phyloP scores from a whole-genome alignment of 2,329 filamentous ascomycete species.

The Colletotrichum cereale region DNA sequence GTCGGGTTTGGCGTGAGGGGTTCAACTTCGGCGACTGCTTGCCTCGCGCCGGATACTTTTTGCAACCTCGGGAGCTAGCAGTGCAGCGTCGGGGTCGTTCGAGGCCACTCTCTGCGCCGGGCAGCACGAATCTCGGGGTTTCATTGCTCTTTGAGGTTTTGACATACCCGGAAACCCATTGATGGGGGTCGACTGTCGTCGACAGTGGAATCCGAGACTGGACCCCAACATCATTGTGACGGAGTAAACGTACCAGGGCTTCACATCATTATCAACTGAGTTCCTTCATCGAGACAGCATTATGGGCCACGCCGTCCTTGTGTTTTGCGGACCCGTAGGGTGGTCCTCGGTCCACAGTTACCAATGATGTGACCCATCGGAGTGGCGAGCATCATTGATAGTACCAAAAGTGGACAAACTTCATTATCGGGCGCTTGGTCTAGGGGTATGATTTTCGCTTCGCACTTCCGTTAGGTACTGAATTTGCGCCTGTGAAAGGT shows the following conservation, averaged over 20 bases:
- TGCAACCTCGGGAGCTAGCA: background rate
- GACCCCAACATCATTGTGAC: slow-evolving; percentile 1
- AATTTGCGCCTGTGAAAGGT: slow-evolving; percentile 27
- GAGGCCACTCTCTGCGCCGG: background rate
- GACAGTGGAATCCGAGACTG: slow-evolving; percentile 15
- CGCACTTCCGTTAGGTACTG: background rate
- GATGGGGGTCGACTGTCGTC: slow-evolving; percentile 15
- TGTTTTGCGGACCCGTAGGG: slow-evolving; percentile 6
- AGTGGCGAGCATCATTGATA: accelerated
- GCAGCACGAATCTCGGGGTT: slow-evolving; percentile 26
- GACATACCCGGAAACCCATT: slow-evolving; percentile 2
- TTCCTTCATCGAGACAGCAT: slow-evolving; percentile 29
- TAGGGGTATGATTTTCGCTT: slow-evolving; percentile 40
- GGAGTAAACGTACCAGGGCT: slow-evolving; percentile 14
- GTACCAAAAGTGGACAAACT: accelerated
- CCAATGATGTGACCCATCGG: background rate
- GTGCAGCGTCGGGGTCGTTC: background rate
- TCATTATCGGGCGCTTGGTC: slow-evolving; percentile 30
- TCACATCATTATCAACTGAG: background rate
- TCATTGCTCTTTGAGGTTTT: background rate
- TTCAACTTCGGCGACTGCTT: slow-evolving; percentile 17
- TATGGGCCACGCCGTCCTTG: slow-evolving; percentile 6
- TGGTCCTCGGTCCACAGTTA: slow-evolving; percentile 3
- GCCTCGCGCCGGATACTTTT: slow-evolving; percentile 7
- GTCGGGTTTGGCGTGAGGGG: slow-evolving; percentile 35